phyloP scores from a whole-genome alignment of 805 yeast genomes.

The Cyberlindnera lachancei region DNA sequence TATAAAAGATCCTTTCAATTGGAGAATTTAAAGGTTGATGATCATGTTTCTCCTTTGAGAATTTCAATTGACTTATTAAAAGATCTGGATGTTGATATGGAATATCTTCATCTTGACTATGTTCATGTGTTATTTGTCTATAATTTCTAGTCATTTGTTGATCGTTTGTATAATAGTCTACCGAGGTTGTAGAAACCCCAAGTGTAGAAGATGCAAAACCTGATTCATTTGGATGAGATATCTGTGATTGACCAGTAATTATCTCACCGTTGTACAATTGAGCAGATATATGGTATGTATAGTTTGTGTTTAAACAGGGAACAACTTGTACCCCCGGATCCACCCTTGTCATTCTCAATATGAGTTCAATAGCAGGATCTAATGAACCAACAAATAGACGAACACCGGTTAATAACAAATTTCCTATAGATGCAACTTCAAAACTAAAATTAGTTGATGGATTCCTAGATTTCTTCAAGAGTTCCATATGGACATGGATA shows the following conservation, averaged over 20 bases:
- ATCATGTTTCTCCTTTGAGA: conserved; percentile 48
- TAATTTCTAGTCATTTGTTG: neutral
- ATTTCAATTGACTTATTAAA: conserved; percentile 65
- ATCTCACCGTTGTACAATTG: conserved; percentile 57
- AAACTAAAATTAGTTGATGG: conserved; percentile 54
- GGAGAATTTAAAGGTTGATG: conserved; percentile 63
- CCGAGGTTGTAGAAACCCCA: conserved; percentile 10
- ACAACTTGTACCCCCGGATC: conserved; percentile 48
- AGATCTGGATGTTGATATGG: conserved; percentile 76
- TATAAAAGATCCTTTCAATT: conserved; percentile 64
- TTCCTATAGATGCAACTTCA: conserved; percentile 79
- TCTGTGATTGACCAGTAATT: conserved; percentile 88
- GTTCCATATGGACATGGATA: conserved; percentile 70
- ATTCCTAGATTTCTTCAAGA: conserved; percentile 57
- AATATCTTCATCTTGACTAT: conserved; percentile 41
- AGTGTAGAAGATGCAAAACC: conserved; percentile 4
- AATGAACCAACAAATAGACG: conserved; percentile 77
- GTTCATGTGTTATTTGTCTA: conserved; percentile 1
- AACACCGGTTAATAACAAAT: conserved; percentile 74
- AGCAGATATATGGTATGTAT: conserved; percentile 83
- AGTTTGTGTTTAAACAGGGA: conserved; percentile 80
- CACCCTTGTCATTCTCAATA: conserved; percentile 55
- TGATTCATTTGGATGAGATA: conserved; percentile 67
- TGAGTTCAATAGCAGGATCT: conserved; percentile 75
- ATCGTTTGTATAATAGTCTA: conserved; percentile 10